Base-by-base conservation (phyloP, 306 rosid genomes). In the Aeschynomene evenia region DNA sequence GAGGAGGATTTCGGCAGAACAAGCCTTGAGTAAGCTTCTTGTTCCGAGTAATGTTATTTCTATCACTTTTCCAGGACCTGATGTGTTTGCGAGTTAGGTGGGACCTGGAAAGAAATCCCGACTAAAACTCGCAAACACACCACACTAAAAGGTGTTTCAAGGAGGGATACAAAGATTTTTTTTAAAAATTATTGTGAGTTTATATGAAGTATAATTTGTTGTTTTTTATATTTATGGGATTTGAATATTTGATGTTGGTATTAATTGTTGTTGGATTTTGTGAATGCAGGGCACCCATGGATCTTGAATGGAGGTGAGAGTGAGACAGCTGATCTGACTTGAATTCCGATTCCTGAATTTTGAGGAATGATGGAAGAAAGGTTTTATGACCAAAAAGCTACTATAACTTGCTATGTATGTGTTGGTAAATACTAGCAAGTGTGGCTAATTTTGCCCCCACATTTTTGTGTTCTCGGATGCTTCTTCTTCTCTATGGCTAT, bases 241-340 rank as follows among this genome's bases (percentile, higher is more conserved):
- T 40, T 40, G 48, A 40, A 3, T 40, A n/a, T 40, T 40, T 40
- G 48, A 40, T 13, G 12, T 28, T 19, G 59, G 11, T 50, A 3
- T 16, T 68, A 39, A 65, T 60, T 43, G 31, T 43, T 23, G 26
- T 66, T 5, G 12, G 12, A 24, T 16, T 22, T 28, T 28, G 3
- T 2, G 2, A 5, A 0, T 69, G 20, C 84, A 90, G 93, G 89
- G 24, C 98, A 93, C 29, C 89, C 98, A 7, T 93, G 98, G 98
- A 90, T 93, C 55, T 36, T 85, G 77, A 85, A 79, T 55, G 96
- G 85, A 10, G 96, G 96, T 66, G 89, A 83, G 54, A 61, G 96
- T 66, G 89, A 83, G 54, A 56, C 72, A 3, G 31, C 11, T 36
- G 77, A 74, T 10, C 40, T 26, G 65, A 21, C 23, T 4, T 82